A percentile compares a stretch with the other conserved stretches of the same genome.
phyloP scores from a whole-genome alignment of 2,329 filamentous ascomycete genomes.

The Onygenales sp. region DNA sequence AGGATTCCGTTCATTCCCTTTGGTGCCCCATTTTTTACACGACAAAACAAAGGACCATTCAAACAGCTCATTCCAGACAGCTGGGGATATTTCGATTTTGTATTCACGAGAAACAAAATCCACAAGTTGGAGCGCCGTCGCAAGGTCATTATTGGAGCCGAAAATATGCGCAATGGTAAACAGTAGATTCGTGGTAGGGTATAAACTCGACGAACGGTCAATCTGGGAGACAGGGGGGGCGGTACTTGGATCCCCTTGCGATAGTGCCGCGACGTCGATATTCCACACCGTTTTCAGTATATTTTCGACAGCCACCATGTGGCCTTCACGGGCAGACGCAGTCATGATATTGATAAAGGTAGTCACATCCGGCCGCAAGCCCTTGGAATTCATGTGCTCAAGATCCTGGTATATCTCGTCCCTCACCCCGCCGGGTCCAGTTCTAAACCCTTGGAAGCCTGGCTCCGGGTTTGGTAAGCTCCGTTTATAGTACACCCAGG shows the following conservation, averaged over 20 bases:
- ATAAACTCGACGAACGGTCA: slow-evolving; percentile 42
- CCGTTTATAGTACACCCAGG: slow-evolving; percentile 22
- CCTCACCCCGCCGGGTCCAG: slow-evolving; percentile 23
- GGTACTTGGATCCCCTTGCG: slow-evolving; percentile 21
- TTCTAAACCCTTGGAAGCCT: slow-evolving; percentile 23
- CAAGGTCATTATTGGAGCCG: slow-evolving; percentile 55
- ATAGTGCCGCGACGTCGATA: slow-evolving; percentile 37
- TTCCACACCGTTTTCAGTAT: slow-evolving; percentile 47
- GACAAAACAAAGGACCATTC: slow-evolving; percentile 56
- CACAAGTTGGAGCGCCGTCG: slow-evolving; percentile 49
- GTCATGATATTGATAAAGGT: slow-evolving; percentile 46
- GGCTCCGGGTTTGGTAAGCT: slow-evolving; percentile 1
- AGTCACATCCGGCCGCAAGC: slow-evolving; percentile 39
- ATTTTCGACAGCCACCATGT: slow-evolving; percentile 36
- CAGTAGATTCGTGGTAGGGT: slow-evolving; percentile 52
- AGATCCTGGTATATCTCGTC: slow-evolving; percentile 33
- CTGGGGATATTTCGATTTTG: slow-evolving; percentile 44
- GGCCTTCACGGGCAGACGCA: slow-evolving; percentile 44
- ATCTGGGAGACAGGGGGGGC: slow-evolving; percentile 32
- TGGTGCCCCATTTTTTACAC: slow-evolving; percentile 27
- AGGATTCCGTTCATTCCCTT: slow-evolving; percentile 14
- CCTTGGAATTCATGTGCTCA: slow-evolving; percentile 37
- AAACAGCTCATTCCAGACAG: slow-evolving; percentile 58
- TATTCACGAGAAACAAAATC: slow-evolving; percentile 55
- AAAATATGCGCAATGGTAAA: slow-evolving; percentile 59